These are phyloP conservation scores for Xylaria longipes DNA, from an alignment of 495 filamentous ascomycete species.

Conservation along the genomic window DNA sequence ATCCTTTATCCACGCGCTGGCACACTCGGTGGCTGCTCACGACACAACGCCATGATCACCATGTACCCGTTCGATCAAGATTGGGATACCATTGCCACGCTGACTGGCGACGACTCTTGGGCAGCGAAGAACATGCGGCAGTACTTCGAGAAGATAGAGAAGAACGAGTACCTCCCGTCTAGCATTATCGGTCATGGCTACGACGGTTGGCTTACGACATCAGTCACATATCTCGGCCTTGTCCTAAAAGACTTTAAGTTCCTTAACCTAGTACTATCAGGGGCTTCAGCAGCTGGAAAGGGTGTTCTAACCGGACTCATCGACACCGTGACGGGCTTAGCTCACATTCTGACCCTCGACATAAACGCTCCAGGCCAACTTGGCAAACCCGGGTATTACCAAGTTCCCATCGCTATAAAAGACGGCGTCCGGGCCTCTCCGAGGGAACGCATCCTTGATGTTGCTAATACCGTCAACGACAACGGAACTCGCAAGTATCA, in stretches of 20 bases:
- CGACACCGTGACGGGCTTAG: conserved; percentile 44
- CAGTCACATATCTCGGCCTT: conserved; percentile 49
- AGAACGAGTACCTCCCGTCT: conserved; percentile 61
- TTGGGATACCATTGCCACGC: conserved; percentile 51
- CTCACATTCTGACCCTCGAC: conserved; percentile 49
- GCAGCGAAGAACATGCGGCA: conserved; percentile 52
- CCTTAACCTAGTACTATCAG: conserved; percentile 47
- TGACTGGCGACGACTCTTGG: conserved; percentile 58
- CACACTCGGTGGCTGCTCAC: conserved; percentile 54
- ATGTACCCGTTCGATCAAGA: conserved; percentile 50
- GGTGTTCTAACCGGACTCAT: conserved; percentile 38
- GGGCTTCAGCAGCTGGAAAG: conserved; percentile 46
- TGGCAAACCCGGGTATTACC: conserved; percentile 50
- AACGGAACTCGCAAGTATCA: conserved; percentile 63
- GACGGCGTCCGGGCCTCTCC: conserved; percentile 55
- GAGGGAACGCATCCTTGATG: conserved; percentile 60
- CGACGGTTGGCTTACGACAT: conserved; percentile 56
- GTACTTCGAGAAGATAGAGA: conserved; percentile 57
- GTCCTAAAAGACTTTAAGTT: conserved; percentile 53
- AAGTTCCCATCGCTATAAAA: conserved; percentile 48
- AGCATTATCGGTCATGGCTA: conserved; percentile 55
- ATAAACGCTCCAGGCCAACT: conserved; percentile 50
- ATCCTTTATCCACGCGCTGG: conserved; percentile 53
- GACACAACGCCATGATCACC: conserved; percentile 55
- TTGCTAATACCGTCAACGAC: conserved; percentile 55